Conservation (phyloP, 345 rosid genomes). For the Populus ilicifolia region DNA sequence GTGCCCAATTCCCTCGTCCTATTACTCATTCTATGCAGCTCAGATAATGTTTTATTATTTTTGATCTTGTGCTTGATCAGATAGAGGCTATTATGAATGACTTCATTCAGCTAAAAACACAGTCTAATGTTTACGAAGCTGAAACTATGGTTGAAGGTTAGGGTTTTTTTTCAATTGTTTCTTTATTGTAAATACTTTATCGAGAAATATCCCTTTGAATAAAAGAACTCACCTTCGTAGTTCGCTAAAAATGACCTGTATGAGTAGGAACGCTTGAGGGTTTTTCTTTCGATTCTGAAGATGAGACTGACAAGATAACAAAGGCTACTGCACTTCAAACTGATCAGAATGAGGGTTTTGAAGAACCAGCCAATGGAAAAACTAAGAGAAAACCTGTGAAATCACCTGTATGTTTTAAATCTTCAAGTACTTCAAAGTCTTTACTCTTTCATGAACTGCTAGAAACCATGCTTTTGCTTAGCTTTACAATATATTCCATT, state of each 20-base stretch:
- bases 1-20: conserved; percentile 9
- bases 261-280: conserved; percentile 81
- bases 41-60: neutral
- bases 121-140: conserved; percentile 72
- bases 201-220: neutral
- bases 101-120: conserved; percentile 82
- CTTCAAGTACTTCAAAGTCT: conserved; percentile 2
- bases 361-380: conserved; percentile 46
- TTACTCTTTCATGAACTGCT: neutral
- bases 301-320: conserved; percentile 59
- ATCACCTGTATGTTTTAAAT: conserved; percentile 45
- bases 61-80: conserved; percentile 31
- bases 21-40: neutral
- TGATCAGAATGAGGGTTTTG: conserved; percentile 50
- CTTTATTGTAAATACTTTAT: neutral
- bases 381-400: conserved; percentile 57
- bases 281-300: conserved; percentile 76
- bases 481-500: neutral
- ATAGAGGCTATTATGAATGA: conserved; percentile 92
- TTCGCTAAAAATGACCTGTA: conserved; percentile 1
- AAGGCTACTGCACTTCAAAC: conserved; percentile 42
- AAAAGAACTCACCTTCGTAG: neutral
- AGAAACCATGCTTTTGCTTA: neutral
- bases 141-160: conserved; percentile 97
- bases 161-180: neutral